These are phyloP conservation scores for Camelina neglecta DNA, from an alignment of 345 rosid species.

Conservation along the genomic window DNA sequence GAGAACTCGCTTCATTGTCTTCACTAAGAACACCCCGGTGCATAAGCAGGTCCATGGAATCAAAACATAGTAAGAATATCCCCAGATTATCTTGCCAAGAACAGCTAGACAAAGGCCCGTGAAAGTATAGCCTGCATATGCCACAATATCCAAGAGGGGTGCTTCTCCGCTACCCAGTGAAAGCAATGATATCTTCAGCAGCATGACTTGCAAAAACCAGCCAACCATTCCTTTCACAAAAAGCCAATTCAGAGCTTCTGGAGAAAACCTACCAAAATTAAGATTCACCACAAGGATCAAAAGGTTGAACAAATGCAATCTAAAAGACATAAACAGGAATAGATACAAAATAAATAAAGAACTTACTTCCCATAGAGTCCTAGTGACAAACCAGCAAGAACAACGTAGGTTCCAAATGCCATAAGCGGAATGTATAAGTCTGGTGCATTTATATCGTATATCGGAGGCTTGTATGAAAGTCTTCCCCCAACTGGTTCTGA, in stretches of 20 bases:
- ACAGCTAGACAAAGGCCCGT: conserved; percentile 75
- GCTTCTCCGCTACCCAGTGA: conserved; percentile 93
- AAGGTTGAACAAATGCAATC: not conserved
- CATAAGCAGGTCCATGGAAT: conserved; percentile 88
- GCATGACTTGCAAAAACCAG: conserved; percentile 82
- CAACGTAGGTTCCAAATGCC: conserved; percentile 89
- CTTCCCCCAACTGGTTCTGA: conserved; percentile 97
- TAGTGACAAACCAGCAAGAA: conserved; percentile 84
- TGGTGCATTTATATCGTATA: conserved; percentile 94
- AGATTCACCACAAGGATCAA: conserved; percentile 10
- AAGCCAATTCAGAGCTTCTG: conserved; percentile 90
- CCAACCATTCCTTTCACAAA: conserved; percentile 90
- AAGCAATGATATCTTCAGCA: conserved; percentile 80
- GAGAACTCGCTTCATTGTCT: conserved; percentile 95
- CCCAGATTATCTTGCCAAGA: conserved; percentile 70
- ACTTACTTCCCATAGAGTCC: conserved; percentile 93
- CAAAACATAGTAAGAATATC: conserved; percentile 74
- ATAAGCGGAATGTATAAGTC: conserved; percentile 95
- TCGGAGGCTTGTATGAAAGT: conserved; percentile 92
- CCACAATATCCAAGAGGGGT: conserved; percentile 82
- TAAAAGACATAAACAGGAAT: not conserved
- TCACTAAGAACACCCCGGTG: conserved; percentile 87
- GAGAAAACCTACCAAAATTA: conserved; percentile 66
- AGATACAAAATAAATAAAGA: not conserved
- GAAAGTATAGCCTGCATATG: conserved; percentile 90